A percentile compares a stretch with the other conserved stretches of the same genome.
Evolutionary conservation across 2,329 filamentous ascomycete genomes (phyloP).

Genomic region (Penicillium janthinellum): DNA sequence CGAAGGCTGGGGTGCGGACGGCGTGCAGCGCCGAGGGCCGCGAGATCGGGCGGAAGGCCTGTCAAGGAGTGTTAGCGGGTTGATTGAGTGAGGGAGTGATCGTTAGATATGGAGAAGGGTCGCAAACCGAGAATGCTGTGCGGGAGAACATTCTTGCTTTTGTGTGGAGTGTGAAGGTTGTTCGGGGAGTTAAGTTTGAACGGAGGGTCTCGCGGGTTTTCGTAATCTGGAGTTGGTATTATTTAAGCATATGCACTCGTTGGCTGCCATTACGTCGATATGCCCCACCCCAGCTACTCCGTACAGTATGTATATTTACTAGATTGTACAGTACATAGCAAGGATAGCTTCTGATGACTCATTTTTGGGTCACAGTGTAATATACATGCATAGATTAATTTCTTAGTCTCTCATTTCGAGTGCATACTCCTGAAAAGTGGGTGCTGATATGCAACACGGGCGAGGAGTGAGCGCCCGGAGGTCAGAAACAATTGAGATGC

Average conservation of each 20-base stretch:
- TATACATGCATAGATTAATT: not conserved
- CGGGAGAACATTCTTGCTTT: conserved; percentile 32
- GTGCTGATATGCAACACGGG: not conserved
- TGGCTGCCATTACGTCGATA: conserved; percentile 13
- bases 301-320: not conserved
- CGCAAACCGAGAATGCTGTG: conserved; percentile 23
- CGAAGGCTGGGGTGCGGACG: conserved; percentile 28
- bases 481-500: not conserved
- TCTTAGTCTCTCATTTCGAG: not conserved
- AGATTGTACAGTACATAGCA: not conserved
- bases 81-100: not conserved
- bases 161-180: conserved; percentile 2
- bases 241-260: conserved; percentile 21
- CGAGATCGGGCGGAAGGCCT: conserved; percentile 37
- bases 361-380: not conserved
- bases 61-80: not conserved
- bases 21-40: conserved; percentile 27
- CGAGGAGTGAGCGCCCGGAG: not conserved
- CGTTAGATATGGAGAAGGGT: not conserved
- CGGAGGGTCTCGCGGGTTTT: not conserved
- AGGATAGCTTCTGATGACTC: not conserved
- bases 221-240: conserved; percentile 10
- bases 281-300: conserved; percentile 13
- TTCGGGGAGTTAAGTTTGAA: conserved; percentile 6
- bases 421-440: not conserved